Evolutionary conservation across 768 basidiomycete genomes (phyloP), one percentile per base, ranked within the genome.

Genomic region (Amanita rubescens): DNA sequence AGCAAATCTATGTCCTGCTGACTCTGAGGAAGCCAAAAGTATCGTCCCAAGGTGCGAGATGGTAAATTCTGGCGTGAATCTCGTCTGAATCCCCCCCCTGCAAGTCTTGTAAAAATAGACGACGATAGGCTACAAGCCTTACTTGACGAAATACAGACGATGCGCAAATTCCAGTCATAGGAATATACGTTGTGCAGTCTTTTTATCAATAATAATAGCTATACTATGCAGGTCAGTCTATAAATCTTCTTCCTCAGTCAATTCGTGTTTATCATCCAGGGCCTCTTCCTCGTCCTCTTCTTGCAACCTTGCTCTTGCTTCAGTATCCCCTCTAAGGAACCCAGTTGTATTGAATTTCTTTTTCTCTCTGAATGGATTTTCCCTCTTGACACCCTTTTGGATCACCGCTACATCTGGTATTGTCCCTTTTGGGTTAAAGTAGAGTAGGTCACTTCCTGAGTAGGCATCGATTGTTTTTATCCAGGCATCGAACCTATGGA

Each of bases 21-120:
- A 84, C 55, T 79, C 89, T 3, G 93, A 95, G 59, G 94, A 95
- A 67, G 87, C 92, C 24, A 94, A 93, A 73, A 92, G 92, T 61
- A 78, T 93, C 50, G 74, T 95, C 32, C 93, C 93, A 6, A 94
- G 91, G 92, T 87, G 49, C 17, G 71, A 60, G 34, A 9, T 9
- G 11, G 10, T 38, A 49, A 24, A 3, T 14, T 25, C 19, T 7
- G n/a, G n/a, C 33, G 3, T 38, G 9, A 22, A 22, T 45, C 22
- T 17, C 11, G 22, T 48, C 20, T 41, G 45, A 52, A 14, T 20
- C 10, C 43, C 34, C 46, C 41, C 17, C 37, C 50, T 7, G n/a
- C 27, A 30, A 93, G 92, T 67, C 77, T 95, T 25, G 83, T 88
- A 20, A 91, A 91, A 64, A 81, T 91, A 48, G 92, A 94, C 55